Base-by-base conservation (phyloP, 1,139 yeast genomes). In the Casaregolazyma suthepensis region DNA sequence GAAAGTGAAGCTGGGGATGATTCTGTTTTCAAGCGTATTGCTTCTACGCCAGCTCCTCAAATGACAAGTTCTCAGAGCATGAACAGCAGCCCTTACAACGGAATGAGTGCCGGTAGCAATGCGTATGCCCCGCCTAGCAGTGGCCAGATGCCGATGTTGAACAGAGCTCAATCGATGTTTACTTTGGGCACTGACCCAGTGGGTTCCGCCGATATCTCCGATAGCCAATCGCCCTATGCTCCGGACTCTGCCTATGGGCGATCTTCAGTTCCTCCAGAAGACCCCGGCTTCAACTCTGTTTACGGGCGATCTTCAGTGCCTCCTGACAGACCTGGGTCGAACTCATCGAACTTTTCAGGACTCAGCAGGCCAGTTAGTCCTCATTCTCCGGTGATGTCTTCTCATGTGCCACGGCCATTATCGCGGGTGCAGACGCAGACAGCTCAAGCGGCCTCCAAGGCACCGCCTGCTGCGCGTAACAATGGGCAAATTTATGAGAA, bases 11-110 rank as follows among this genome's bases (percentile, higher is more conserved):
- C 17, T 42, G 43, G 29, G 23, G 52, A 45, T 31, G 56, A 54
- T 29, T 51, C 48, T 13, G 52, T 59, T 13, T 59, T 59, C 56
- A 57, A 54, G 53, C 46, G 52, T 37, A 42, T 51, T 9, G 53
- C 53, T n/a, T 49, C 52, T 43, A 49, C 52, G 12, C 52, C 52
- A n/a, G 47, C 15, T 10, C 44, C 52, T 20, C 46, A 43, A 20
- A 43, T 19, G 18, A 31, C 45, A 4, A 20, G n/a, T 10, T 29
- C 51, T 20, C 22, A 35, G 20, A 49, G 48, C 43, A 35, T 46
- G 23, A 52, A 52, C 3, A 15, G 42, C 26, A 44, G 49, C 4
- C 52, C 48, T 10, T 49, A 38, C 23, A 48, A 19, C 5, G 23
- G 45, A 26, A 18, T 35, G 17, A 7, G 40, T 6, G 6, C 17